A percentile compares a stretch with the other conserved stretches of the same genome.
Evolutionary conservation across 805 yeast species (phyloP).

Genomic region (Danielia oregonensis): DNA sequence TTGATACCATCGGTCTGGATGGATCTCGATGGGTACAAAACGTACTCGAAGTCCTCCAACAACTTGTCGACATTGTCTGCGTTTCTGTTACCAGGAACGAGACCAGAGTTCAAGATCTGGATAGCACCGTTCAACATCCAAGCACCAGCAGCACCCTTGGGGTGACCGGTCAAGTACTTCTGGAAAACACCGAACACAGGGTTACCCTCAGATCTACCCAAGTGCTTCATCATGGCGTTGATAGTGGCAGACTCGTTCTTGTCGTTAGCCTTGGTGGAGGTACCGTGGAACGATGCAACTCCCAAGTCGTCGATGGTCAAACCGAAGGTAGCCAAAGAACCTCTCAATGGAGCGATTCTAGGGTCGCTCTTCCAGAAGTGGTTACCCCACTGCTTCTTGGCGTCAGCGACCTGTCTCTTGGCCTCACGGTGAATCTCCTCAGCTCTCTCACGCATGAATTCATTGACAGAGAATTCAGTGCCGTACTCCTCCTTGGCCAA

Average conservation of each 20-base stretch:
- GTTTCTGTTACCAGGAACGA: constrained; percentile 98
- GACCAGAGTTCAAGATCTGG: constrained; percentile 86
- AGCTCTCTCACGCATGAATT: constrained; percentile 74
- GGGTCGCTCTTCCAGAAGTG: constrained; percentile 89
- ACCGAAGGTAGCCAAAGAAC: constrained; percentile 91
- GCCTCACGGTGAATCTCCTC: constrained; percentile 88
- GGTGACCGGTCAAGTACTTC: constrained; percentile 98
- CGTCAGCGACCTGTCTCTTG: constrained; percentile 76
- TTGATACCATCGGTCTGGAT: constrained; percentile 95
- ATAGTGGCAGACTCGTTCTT: constrained; percentile 95
- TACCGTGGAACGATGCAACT: constrained; percentile 98
- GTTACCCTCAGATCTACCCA: constrained; percentile 97
- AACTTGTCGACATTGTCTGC: constrained; percentile 92
- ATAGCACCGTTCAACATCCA: constrained; percentile 99
- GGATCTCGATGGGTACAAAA: constrained; percentile 90
- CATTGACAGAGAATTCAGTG: constrained; percentile 39
- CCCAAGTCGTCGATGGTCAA: constrained; percentile 92
- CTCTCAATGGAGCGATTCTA: constrained; percentile 94
- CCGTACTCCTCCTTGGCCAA: constrained; percentile 51
- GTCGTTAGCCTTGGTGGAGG: constrained; percentile 97
- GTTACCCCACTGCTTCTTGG: constrained; percentile 93
- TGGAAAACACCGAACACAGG: constrained; percentile 98
- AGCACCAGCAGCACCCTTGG: constrained; percentile 99
- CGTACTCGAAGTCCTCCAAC: constrained; percentile 80
- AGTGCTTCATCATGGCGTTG: constrained; percentile 87